phyloP scores from a whole-genome alignment of 2,329 filamentous ascomycete genomes.

The Pochonia chlamydosporia region DNA sequence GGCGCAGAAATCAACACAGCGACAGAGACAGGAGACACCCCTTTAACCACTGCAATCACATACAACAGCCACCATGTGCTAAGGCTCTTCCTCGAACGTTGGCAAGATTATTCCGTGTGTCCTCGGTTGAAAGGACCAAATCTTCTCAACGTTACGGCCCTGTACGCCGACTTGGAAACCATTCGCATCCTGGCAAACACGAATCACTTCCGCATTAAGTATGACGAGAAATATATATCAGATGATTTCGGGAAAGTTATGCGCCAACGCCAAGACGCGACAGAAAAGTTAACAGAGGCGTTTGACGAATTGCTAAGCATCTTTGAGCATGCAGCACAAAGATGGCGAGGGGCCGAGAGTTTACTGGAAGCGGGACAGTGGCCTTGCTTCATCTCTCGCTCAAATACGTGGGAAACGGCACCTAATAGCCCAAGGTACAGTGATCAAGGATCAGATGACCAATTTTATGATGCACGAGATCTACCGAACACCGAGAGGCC shows the following conservation, averaged over 20 bases:
- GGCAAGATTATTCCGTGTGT: conserved; percentile 26
- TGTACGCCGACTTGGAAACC: conserved; percentile 23
- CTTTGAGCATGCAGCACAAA: conserved; percentile 1
- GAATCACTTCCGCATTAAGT: conserved; percentile 19
- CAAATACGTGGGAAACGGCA: not conserved
- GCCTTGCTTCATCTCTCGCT: not conserved
- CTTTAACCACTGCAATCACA: conserved; percentile 26
- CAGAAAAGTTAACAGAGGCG: conserved; percentile 2
- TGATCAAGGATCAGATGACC: not conserved
- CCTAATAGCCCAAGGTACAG: not conserved
- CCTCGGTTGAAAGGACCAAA: conserved; percentile 24
- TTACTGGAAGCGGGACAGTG: conserved; percentile 5
- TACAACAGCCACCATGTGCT: conserved; percentile 28
- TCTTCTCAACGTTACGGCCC: conserved; percentile 20
- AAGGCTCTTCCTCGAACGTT: conserved; percentile 25
- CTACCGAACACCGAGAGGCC: not conserved
- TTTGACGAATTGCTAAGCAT: conserved; percentile 6
- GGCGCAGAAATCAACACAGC: conserved; percentile 26
- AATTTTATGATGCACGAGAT: not conserved
- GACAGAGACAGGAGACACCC: conserved; percentile 20
- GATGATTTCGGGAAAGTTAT: conserved; percentile 6
- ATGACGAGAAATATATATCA: conserved; percentile 18
- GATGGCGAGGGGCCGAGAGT: not conserved
- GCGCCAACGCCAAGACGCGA: not conserved
- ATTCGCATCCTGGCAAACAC: conserved; percentile 18